Percentiles rank a stretch among this genome's conserved stretches.
phyloP scores from a whole-genome alignment of 169 alveolate species.

The Babesia divergens region DNA sequence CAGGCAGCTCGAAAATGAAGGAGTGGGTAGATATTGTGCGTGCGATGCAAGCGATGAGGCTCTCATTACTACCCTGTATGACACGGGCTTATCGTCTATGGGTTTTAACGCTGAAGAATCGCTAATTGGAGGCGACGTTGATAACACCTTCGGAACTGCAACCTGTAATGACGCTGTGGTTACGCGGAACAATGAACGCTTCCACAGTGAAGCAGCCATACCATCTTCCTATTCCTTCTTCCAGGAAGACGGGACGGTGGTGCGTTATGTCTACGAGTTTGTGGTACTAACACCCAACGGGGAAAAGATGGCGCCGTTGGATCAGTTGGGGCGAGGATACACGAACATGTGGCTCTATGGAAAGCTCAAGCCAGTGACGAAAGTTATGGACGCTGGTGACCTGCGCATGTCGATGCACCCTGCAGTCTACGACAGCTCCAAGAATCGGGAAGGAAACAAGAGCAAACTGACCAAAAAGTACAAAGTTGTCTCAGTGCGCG shows the following conservation, averaged over 20 bases:
- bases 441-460: neutral
- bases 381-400: slow-evolving; percentile 11
- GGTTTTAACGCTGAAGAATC: neutral
- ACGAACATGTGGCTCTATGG: slow-evolving; percentile 13
- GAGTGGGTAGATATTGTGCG: slow-evolving; percentile 10
- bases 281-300: slow-evolving; percentile 22
- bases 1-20: neutral
- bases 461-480: slow-evolving; percentile 3
- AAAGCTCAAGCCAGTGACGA: slow-evolving; percentile 25
- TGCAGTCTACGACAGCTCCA: neutral
- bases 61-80: slow-evolving; percentile 15
- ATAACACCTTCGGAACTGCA: slow-evolving; percentile 8
- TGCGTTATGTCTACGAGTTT: slow-evolving; percentile 49
- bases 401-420: slow-evolving; percentile 25
- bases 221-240: slow-evolving; percentile 42
- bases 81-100: slow-evolving; percentile 18
- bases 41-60: slow-evolving; percentile 1
- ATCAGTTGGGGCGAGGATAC: slow-evolving; percentile 25
- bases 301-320: slow-evolving; percentile 47
- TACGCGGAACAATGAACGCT: slow-evolving; percentile 22
- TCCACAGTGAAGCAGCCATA: slow-evolving; percentile 38
- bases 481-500: slow-evolving; percentile 7
- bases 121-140: neutral
- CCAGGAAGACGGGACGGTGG: slow-evolving; percentile 55
- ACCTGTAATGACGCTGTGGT: slow-evolving; percentile 28